These are phyloP conservation scores for Lasiodiplodia citricola DNA, from an alignment of 2,329 filamentous ascomycete genomes.

Conservation along the genomic window DNA sequence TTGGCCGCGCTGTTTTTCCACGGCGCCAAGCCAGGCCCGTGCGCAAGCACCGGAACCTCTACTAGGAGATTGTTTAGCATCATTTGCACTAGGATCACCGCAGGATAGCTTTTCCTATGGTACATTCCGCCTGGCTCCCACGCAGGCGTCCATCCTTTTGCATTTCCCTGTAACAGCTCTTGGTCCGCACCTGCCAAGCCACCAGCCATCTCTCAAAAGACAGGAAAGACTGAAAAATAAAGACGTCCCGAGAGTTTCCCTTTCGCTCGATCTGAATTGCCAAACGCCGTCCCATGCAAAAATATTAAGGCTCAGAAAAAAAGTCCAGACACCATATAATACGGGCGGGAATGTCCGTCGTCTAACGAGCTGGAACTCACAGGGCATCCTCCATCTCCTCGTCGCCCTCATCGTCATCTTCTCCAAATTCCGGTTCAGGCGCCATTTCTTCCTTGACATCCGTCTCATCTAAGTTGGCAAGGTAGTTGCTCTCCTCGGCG, in stretches of 20 bases:
- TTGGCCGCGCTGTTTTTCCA: conserved; percentile 8
- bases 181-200: background rate
- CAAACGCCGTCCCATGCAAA: conserved; percentile 18
- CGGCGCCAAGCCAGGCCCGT: background rate
- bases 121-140: background rate
- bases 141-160: background rate
- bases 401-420: conserved; percentile 66
- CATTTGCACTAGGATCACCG: background rate
- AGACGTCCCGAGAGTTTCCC: background rate
- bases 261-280: background rate
- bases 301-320: background rate
- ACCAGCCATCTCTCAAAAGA: background rate
- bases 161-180: background rate
- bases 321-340: background rate
- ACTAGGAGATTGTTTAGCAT: too few relatives aligned
- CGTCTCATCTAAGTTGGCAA: background rate
- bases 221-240: background rate
- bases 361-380: conserved; percentile 2
- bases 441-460: conserved; percentile 28
- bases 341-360: background rate
- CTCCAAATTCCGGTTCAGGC: conserved; percentile 48
- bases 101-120: background rate
- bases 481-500: conserved; percentile 16
- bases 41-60: background rate
- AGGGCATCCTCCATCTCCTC: conserved; percentile 76